A percentile compares a stretch with the other conserved stretches of the same genome.
These are phyloP conservation scores for Aspergillus sojae DNA, from an alignment of 2,329 filamentous ascomycete genomes.

Conservation along the genomic window DNA sequence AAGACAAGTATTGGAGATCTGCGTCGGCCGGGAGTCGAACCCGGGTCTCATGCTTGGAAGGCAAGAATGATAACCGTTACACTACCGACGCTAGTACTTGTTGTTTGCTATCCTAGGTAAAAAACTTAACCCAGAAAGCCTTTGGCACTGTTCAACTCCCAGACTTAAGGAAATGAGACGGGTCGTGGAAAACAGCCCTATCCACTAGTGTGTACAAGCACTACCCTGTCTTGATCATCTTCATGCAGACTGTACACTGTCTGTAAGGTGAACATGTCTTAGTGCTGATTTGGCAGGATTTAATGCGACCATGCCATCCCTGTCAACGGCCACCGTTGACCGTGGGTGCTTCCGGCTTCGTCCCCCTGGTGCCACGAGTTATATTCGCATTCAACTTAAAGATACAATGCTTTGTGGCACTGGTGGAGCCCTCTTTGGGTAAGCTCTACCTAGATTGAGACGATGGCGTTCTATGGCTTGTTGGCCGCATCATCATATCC, in stretches of 20 bases:
- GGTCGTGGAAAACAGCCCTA: no score
- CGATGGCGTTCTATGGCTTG: background rate
- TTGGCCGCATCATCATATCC: background rate
- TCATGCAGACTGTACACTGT: background rate
- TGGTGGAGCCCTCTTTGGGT: background rate
- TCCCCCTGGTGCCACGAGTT: background rate
- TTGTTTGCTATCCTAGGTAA: rapidly evolving
- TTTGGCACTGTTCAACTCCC: no score
- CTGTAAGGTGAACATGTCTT: no score
- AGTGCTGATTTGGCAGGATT: background rate
- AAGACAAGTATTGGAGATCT: rapidly evolving
- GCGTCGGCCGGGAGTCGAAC: background rate
- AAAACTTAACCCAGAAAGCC: no score
- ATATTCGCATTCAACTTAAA: background rate
- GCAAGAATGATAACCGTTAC: background rate
- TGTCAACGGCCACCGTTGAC: background rate
- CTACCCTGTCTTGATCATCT: background rate
- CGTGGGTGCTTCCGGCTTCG: background rate
- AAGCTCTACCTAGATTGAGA: background rate
- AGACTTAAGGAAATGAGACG: no score
- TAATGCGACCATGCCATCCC: background rate
- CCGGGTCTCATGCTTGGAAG: background rate
- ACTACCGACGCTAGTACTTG: background rate
- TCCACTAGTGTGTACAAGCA: background rate
- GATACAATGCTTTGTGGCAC: background rate